Conservation (phyloP, 1,284 basidiomycete genomes). For the Fomitopsis betulina region DNA sequence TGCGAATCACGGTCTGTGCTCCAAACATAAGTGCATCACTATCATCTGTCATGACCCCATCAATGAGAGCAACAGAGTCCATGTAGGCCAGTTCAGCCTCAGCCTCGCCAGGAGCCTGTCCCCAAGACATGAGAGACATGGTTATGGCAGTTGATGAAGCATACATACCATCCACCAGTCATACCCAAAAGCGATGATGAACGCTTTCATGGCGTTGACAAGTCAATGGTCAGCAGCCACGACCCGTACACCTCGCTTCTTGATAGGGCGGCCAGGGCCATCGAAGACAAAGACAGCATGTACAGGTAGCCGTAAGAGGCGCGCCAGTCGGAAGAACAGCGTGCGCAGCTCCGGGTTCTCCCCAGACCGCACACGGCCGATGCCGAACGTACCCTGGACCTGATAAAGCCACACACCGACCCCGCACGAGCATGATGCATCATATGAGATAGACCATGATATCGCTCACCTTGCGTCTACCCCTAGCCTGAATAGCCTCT, state of each 20-base stretch:
- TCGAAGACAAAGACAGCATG: slow-evolving; percentile 60
- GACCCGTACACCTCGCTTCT: slow-evolving; percentile 31
- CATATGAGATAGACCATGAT: no score
- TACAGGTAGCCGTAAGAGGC: slow-evolving; percentile 41
- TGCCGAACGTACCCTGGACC: slow-evolving; percentile 17
- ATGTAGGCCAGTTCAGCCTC: slow-evolving; percentile 33
- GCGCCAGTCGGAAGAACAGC: slow-evolving; percentile 26
- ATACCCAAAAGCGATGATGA: slow-evolving; percentile 35
- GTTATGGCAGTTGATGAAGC: neutral
- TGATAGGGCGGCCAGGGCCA: slow-evolving; percentile 42
- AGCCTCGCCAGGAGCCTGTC: slow-evolving; percentile 55
- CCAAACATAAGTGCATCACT: slow-evolving; percentile 36
- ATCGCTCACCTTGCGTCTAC: no score
- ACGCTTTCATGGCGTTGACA: slow-evolving; percentile 21
- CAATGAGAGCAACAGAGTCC: slow-evolving; percentile 41
- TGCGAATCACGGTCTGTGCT: slow-evolving; percentile 15
- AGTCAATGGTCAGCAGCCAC: slow-evolving; percentile 28
- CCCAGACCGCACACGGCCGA: neutral
- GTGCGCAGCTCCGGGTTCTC: slow-evolving; percentile 23
- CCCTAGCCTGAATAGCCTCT: no score
- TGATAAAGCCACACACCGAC: no score
- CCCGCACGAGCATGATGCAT: no score
- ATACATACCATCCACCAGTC: slow-evolving; percentile 15
- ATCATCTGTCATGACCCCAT: slow-evolving; percentile 55
- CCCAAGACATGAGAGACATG: neutral